Conservation (phyloP, 2,329 filamentous ascomycete species). For the Colletotrichum phormii region DNA sequence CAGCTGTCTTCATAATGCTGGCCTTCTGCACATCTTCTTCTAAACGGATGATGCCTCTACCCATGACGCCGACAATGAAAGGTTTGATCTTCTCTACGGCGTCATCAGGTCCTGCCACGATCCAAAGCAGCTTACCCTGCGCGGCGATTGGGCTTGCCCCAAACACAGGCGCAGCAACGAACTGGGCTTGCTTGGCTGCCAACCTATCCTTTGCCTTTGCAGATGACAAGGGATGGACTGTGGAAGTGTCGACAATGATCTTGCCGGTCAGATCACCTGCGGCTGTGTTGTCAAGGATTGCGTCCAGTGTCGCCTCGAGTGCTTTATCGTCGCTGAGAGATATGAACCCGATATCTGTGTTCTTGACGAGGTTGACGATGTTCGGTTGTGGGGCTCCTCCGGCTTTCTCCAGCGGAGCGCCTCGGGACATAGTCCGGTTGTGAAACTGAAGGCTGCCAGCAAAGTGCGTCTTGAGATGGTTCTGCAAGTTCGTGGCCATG, state of each 20-base stretch:
- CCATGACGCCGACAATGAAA: slow-evolving; percentile 54
- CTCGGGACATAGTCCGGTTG: slow-evolving; percentile 61
- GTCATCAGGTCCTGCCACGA: slow-evolving; percentile 53
- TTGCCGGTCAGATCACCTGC: slow-evolving; percentile 48
- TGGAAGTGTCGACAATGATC: slow-evolving; percentile 61
- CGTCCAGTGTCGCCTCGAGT: slow-evolving; percentile 47
- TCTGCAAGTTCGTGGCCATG: slow-evolving; percentile 63
- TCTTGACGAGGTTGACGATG: slow-evolving; percentile 43
- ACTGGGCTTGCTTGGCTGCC: slow-evolving; percentile 44
- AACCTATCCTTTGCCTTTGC: slow-evolving; percentile 44
- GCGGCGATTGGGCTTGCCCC: slow-evolving; percentile 62
- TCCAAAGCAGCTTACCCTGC: slow-evolving; percentile 58
- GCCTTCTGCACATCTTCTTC: slow-evolving; percentile 57
- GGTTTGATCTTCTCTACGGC: slow-evolving; percentile 51
- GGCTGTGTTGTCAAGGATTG: slow-evolving; percentile 39
- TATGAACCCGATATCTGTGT: slow-evolving; percentile 51
- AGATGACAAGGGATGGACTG: slow-evolving; percentile 59
- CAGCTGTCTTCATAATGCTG: slow-evolving; percentile 60
- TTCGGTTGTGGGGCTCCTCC: slow-evolving; percentile 42
- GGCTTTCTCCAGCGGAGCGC: slow-evolving; percentile 44
- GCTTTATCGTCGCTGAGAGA: slow-evolving; percentile 57
- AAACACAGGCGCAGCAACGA: slow-evolving; percentile 61
- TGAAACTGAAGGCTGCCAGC: slow-evolving; percentile 50
- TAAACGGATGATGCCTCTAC: slow-evolving; percentile 54
- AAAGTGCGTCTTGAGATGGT: slow-evolving; percentile 44